These are phyloP conservation scores for Crithidia sp. DNA, from an alignment of 208 protist species.

Conservation along the genomic window DNA sequence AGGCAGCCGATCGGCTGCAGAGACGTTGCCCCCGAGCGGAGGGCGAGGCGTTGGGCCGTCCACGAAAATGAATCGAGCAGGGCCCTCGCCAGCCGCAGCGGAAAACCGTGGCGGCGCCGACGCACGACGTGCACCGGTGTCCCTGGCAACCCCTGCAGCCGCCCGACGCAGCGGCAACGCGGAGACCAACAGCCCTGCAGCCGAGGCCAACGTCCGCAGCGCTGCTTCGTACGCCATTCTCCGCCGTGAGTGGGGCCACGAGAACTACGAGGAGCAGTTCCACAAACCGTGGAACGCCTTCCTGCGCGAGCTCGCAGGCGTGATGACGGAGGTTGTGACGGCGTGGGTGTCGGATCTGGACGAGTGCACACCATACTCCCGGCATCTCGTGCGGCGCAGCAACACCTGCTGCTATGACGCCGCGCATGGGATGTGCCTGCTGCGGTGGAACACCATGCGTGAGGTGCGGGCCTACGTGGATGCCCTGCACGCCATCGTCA, in stretches of 20 bases:
- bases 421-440: conserved; percentile 42
- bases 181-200: background rate
- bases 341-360: conserved; percentile 52
- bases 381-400: conserved; percentile 38
- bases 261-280: conserved; percentile 52
- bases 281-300: conserved; percentile 53
- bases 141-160: background rate
- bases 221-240: conserved; percentile 45
- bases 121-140: background rate
- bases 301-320: conserved; percentile 35
- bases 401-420: conserved; percentile 48
- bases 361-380: conserved; percentile 19
- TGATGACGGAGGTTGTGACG: conserved; percentile 36
- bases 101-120: background rate
- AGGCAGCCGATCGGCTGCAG: no score
- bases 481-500: conserved; percentile 48
- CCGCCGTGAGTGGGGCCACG: conserved; percentile 46
- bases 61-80: background rate
- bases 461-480: conserved; percentile 53
- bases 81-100: background rate
- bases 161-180: background rate
- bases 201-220: conserved; percentile 11
- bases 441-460: conserved; percentile 47
- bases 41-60: background rate
- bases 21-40: no score